phyloP scores from a whole-genome alignment of 1,284 basidiomycete species.

The Vanrija pseudolonga region DNA sequence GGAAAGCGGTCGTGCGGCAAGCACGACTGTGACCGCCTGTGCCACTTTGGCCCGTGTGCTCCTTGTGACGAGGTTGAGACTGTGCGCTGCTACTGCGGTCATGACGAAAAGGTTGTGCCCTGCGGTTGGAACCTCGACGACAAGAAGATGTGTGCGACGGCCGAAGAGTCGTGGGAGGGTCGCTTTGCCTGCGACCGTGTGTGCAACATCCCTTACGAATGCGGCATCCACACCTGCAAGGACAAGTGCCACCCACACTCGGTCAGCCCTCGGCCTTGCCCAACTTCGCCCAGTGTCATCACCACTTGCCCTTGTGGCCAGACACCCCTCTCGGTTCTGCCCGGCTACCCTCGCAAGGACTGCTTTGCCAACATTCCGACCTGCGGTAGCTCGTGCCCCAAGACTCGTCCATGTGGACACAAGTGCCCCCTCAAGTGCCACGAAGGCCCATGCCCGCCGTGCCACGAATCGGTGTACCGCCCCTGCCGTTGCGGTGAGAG shows the following conservation, averaged over 20 bases:
- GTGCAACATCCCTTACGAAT: conserved; percentile 70
- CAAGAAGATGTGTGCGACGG: conserved; percentile 33
- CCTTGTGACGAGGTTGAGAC: conserved; percentile 59
- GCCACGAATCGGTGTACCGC: conserved; percentile 61
- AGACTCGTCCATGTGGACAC: conserved; percentile 64
- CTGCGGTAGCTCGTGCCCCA: conserved; percentile 66
- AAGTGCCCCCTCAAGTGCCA: conserved; percentile 60
- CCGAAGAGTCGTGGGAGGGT: conserved; percentile 60
- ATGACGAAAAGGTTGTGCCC: conserved; percentile 57
- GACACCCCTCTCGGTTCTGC: conserved; percentile 53
- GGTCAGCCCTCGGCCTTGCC: conserved; percentile 60
- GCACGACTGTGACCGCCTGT: conserved; percentile 56
- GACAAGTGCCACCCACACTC: conserved; percentile 68
- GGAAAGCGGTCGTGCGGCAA: conserved; percentile 63
- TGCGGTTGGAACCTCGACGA: conserved; percentile 62
- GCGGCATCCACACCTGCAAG: conserved; percentile 67
- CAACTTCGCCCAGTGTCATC: conserved; percentile 64
- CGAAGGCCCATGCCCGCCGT: conserved; percentile 64
- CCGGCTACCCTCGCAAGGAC: conserved; percentile 53
- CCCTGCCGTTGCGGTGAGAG: conserved; percentile 77
- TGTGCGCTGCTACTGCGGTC: conserved; percentile 73
- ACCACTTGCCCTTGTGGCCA: conserved; percentile 77
- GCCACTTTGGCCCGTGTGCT: conserved; percentile 69
- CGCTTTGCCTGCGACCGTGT: conserved; percentile 61
- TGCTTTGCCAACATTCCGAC: conserved; percentile 77